A percentile compares a stretch with the other conserved stretches of the same genome.
phyloP scores from a whole-genome alignment of 139 green algal genomes.

The Astrephomene gubernaculifera region DNA sequence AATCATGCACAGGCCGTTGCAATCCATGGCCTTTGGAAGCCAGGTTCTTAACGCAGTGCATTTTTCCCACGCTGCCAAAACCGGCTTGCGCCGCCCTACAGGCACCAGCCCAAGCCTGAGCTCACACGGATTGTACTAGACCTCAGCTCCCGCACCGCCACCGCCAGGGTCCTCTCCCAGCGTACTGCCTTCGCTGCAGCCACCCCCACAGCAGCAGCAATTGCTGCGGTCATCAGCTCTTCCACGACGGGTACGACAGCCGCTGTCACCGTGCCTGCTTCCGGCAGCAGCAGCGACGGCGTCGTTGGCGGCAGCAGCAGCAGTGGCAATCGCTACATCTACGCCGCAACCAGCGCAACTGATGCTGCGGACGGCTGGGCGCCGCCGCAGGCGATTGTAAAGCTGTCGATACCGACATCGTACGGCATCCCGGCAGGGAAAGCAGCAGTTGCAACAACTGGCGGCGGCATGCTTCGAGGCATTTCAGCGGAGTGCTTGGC shows the following conservation, averaged over 20 bases:
- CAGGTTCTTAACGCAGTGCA: no score
- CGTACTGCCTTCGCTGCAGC: not conserved
- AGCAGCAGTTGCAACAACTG: not conserved
- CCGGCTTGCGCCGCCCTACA: no score
- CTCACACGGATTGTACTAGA: slow-evolving; percentile 33
- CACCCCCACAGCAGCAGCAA: not conserved
- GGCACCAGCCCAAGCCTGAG: slow-evolving; percentile 38
- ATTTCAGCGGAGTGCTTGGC: no score
- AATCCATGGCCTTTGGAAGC: no score
- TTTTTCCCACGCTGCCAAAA: no score
- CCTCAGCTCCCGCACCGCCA: not conserved
- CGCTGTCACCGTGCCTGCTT: not conserved
- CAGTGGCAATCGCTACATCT: slow-evolving; percentile 24
- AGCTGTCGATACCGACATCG: not conserved
- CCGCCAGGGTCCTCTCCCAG: slow-evolving; percentile 2
- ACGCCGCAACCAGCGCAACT: not conserved
- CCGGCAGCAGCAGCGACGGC: no score
- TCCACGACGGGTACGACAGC: not conserved
- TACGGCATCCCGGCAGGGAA: not conserved
- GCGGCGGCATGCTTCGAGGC: no score
- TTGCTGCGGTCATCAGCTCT: not conserved
- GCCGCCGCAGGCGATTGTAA: slow-evolving; percentile 29
- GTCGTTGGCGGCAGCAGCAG: not conserved
- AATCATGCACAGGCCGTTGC: no score
- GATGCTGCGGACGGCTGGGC: slow-evolving; percentile 23